Conservation (phyloP, 2,329 filamentous ascomycete species). For the Cercospora sp. region DNA sequence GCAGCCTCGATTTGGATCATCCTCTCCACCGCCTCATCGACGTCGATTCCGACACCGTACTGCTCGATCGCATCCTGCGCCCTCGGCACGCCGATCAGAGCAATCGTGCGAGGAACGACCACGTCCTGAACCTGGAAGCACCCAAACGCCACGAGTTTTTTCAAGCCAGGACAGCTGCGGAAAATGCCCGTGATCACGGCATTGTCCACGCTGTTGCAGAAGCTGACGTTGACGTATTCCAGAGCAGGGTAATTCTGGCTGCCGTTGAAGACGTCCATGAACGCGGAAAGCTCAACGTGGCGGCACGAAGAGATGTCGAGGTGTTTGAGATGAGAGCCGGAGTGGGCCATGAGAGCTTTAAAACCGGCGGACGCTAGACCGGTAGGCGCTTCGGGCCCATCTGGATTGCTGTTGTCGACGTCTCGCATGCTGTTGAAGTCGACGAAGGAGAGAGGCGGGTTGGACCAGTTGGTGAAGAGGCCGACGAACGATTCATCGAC, state of each 20-base stretch:
- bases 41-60: slow-evolving; percentile 44
- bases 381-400: slow-evolving; percentile 61
- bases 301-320: slow-evolving; percentile 83
- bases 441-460: slow-evolving; percentile 66
- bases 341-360: slow-evolving; percentile 79
- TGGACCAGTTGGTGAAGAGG: slow-evolving; percentile 76
- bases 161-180: slow-evolving; percentile 49
- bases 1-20: slow-evolving; percentile 33
- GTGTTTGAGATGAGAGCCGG: slow-evolving; percentile 62
- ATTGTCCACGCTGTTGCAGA: slow-evolving; percentile 57
- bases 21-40: slow-evolving; percentile 38
- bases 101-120: slow-evolving; percentile 57
- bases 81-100: slow-evolving; percentile 60
- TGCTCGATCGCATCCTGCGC: slow-evolving; percentile 59
- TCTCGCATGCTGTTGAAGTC: slow-evolving; percentile 79
- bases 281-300: slow-evolving; percentile 71
- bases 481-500: slow-evolving; percentile 71
- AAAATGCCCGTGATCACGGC: slow-evolving; percentile 56
- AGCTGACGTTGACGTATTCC: slow-evolving; percentile 63
- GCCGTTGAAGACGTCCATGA: slow-evolving; percentile 70
- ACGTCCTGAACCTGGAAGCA: slow-evolving; percentile 62
- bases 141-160: slow-evolving; percentile 61
- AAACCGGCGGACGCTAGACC: slow-evolving; percentile 78
- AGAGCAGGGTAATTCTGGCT: slow-evolving; percentile 67
- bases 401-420: slow-evolving; percentile 68